Percentiles rank a stretch among this genome's conserved stretches.
Conservation (phyloP, 495 filamentous ascomycete genomes). For the Lophium mytilinum region DNA sequence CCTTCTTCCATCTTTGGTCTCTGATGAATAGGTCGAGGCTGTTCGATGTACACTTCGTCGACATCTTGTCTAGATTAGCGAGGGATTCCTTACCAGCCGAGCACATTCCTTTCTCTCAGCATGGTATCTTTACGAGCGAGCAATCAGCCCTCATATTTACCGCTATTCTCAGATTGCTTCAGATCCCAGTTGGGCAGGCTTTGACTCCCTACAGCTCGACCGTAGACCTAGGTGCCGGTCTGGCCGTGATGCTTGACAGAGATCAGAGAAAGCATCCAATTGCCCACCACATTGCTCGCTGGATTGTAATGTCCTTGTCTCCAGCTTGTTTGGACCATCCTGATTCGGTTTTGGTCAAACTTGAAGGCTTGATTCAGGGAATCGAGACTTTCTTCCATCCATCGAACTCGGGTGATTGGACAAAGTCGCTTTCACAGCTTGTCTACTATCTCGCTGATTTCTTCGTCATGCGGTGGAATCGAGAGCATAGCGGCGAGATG, state of each 20-base stretch:
- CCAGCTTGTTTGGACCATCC: slow-evolving; percentile 70
- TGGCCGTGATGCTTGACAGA: slow-evolving; percentile 77
- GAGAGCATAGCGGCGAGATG: slow-evolving; percentile 86
- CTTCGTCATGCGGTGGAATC: slow-evolving; percentile 96
- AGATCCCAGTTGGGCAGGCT: slow-evolving; percentile 95
- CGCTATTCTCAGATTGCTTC: slow-evolving; percentile 75
- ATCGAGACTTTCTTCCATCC: slow-evolving; percentile 99
- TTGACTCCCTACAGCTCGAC: slow-evolving; percentile 79
- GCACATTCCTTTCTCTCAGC: slow-evolving; percentile 73
- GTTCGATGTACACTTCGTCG: slow-evolving; percentile 79
- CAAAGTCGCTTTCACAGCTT: slow-evolving; percentile 78
- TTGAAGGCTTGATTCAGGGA: slow-evolving; percentile 90
- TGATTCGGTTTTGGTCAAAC: slow-evolving; percentile 70
- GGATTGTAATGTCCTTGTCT: slow-evolving; percentile 90
- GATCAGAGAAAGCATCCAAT: slow-evolving; percentile 89
- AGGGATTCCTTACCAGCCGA: slow-evolving; percentile 67
- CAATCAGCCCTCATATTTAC: slow-evolving; percentile 93
- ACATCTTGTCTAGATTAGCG: slow-evolving; percentile 78
- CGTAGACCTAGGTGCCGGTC: slow-evolving; percentile 73
- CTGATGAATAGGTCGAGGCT: slow-evolving; percentile 81
- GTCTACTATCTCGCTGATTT: slow-evolving; percentile 91
- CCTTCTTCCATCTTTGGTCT: slow-evolving; percentile 95
- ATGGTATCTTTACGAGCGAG: slow-evolving; percentile 86
- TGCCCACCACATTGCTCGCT: slow-evolving; percentile 85
- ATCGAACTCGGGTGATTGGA: slow-evolving; percentile 91